These are phyloP conservation scores for Bullera alba DNA, from an alignment of 768 basidiomycete species.

Conservation along the genomic window DNA sequence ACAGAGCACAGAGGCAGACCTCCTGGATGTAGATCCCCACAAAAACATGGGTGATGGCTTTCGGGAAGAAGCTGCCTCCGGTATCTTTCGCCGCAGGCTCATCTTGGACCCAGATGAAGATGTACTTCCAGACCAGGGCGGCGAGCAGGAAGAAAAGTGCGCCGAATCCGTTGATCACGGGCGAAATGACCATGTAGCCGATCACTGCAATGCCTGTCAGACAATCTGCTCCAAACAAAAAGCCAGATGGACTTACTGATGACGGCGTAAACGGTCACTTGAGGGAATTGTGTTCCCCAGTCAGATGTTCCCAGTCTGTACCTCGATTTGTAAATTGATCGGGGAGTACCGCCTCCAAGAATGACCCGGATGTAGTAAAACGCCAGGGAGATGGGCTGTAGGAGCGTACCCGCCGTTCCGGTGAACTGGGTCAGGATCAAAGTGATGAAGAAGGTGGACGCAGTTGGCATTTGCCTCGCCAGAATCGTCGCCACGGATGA, in stretches of 20 bases:
- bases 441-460: conserved; percentile 43
- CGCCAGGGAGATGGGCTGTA: conserved; percentile 65
- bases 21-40: conserved; percentile 90
- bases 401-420: conserved; percentile 69
- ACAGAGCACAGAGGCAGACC: conserved; percentile 73
- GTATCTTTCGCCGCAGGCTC: conserved; percentile 67
- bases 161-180: conserved; percentile 86
- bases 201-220: conserved; percentile 25
- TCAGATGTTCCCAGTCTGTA: conserved; percentile 60
- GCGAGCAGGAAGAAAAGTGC: conserved; percentile 74
- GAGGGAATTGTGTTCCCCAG: conserved; percentile 69
- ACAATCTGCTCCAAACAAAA: conserved; percentile 51
- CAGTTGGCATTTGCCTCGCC: conserved; percentile 65
- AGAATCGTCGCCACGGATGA: conserved; percentile 62
- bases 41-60: conserved; percentile 85
- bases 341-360: conserved; percentile 70
- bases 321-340: conserved; percentile 71
- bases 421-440: conserved; percentile 58
- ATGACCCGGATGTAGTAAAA: conserved; percentile 87
- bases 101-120: conserved; percentile 68
- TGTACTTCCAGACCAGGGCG: conserved; percentile 71
- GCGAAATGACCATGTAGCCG: conserved; percentile 76
- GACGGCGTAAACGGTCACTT: conserved; percentile 68
- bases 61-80: conserved; percentile 91
- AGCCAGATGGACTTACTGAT: conserved; percentile 56